Base-by-base conservation (phyloP, 331 rosid genomes). In the Quercus phellos region DNA sequence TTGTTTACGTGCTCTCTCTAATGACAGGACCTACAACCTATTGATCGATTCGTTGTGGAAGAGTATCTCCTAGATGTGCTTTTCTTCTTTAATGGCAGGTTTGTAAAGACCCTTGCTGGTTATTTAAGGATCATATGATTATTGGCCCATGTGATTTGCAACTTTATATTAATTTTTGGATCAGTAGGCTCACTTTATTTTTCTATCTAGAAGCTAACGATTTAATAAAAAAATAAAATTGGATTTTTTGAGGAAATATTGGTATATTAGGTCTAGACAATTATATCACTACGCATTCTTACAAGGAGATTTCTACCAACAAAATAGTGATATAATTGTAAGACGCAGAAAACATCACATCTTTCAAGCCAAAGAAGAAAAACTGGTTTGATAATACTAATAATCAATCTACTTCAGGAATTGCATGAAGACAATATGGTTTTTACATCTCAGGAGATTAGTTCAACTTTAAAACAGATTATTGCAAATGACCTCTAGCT, bases 41-140 rank as follows among this genome's bases (percentile, higher is more conserved):
- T 95, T 74, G 99, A 95, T 79, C 91, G 92, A 66, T 95, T 90
- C 81, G 90, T 95, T 55, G 86, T 95, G 94, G 99, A 95, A 86
- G 99, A 95, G 83, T 95, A 90, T 89, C 93, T 95, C 58, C 88
- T 95, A 16, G 99, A 95, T 70, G 97, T 95, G 88, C 99, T 95
- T 78, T 88, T 86, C 77, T 95, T 85, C 93, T 90, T 95, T 84
- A 95, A 93, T 91, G 99, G 99, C 90, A 79, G 99, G 99, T 95
- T 91, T 79, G 98, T 90, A 76, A 71, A 60, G 80, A 24, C 80
- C 70, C 63, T 70, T 60, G 59, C 35, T 72, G 68, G 69, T 78
- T 78, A 76, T 70, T 70, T 72, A 17, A 29, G n/a, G 26, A 21
- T 55, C 18, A 18, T 9, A 13, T 51, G 6, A 32, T 21, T 22